Conservation (phyloP, 2,329 filamentous ascomycete species). For the Biscogniauxia mediterranea region DNA sequence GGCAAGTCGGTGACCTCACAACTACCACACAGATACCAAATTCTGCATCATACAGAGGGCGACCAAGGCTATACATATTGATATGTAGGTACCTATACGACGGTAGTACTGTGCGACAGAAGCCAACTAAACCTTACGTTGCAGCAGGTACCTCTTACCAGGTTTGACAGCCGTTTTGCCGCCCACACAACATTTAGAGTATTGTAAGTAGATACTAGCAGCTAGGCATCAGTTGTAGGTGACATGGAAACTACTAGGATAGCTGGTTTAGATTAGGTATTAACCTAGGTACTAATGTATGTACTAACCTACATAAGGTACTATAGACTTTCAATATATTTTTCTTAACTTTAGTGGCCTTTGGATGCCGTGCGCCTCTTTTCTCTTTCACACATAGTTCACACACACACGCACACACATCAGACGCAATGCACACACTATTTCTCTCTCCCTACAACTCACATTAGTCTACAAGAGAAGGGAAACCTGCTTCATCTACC, state of each 20-base stretch:
- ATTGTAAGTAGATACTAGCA: too few species aligned
- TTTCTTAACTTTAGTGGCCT: too few species aligned
- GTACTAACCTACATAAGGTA: too few species aligned
- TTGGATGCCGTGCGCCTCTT: too few species aligned
- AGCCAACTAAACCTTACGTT: neutral
- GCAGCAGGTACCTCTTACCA: neutral
- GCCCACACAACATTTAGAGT: neutral
- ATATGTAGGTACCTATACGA: conserved; percentile 19
- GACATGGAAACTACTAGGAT: too few species aligned
- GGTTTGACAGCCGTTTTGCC: neutral
- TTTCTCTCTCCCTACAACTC: neutral
- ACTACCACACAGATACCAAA: conserved; percentile 22
- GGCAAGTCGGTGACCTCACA: conserved; percentile 22
- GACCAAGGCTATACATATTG: neutral
- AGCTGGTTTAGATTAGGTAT: too few species aligned
- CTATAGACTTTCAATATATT: too few species aligned
- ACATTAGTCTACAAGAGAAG: neutral
- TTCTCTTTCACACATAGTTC: too few species aligned
- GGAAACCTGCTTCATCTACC: conserved; percentile 7
- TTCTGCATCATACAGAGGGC: conserved; percentile 1
- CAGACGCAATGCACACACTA: neutral
- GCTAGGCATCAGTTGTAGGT: too few species aligned
- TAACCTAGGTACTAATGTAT: too few species aligned
- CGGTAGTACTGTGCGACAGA: neutral
- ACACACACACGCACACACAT: too few species aligned